These are phyloP conservation scores for Artemisia annua DNA, from an alignment of 129 eudicot genomes.

Conservation along the genomic window DNA sequence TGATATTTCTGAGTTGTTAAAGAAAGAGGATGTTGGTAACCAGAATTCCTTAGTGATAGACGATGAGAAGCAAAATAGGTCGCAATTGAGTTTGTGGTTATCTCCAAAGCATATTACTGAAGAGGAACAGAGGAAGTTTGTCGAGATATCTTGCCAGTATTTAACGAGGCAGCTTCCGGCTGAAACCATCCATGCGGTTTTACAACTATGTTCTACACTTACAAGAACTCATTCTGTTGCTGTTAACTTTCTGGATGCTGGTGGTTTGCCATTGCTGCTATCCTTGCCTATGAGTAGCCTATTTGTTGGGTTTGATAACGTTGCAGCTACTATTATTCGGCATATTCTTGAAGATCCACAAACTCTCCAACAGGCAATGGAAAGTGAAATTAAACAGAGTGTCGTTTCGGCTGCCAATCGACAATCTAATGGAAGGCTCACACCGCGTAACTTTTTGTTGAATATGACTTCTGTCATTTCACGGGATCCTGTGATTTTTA, in stretches of 20 bases:
- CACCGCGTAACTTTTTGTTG: constrained; percentile 70
- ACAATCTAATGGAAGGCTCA: constrained; percentile 86
- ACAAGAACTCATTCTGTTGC: constrained; percentile 88
- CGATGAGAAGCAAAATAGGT: constrained; percentile 59
- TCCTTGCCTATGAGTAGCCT: constrained; percentile 85
- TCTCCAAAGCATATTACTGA: constrained; percentile 52
- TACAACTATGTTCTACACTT: constrained; percentile 84
- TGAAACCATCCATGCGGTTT: constrained; percentile 89
- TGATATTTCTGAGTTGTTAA: constrained; percentile 69
- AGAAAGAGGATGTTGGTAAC: constrained; percentile 50
- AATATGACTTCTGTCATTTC: constrained; percentile 71
- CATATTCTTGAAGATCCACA: constrained; percentile 98
- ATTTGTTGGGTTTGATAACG: constrained; percentile 88
- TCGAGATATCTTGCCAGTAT: constrained; percentile 77
- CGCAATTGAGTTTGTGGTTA: constrained; percentile 36
- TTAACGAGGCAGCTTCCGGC: constrained; percentile 72
- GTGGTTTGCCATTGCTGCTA: constrained; percentile 79
- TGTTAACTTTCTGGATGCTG: constrained; percentile 73
- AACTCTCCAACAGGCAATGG: constrained; percentile 99
- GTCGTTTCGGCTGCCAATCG: constrained; percentile 65
- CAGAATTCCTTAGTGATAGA: constrained; percentile 64
- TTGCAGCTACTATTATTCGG: constrained; percentile 81
- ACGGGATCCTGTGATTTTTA: constrained; percentile 83
- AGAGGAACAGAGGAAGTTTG: constrained; percentile 74
- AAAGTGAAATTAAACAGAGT: constrained; percentile 84